phyloP scores from a whole-genome alignment of 148 eudicot genomes.

The Oxyria digyna region DNA sequence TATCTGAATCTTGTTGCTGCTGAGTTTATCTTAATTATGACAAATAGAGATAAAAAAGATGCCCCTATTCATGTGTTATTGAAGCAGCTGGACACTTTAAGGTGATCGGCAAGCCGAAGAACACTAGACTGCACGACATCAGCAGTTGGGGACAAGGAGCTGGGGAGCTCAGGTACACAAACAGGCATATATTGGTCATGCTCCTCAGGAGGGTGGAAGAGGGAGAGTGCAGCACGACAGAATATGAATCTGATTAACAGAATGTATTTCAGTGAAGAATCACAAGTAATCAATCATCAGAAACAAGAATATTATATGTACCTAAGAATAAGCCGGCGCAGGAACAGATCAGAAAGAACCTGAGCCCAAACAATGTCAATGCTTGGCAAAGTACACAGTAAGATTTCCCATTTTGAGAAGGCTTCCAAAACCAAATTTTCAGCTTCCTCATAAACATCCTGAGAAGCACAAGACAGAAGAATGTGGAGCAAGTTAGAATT shows the following conservation, averaged over 20 bases:
- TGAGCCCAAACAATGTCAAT: conserved; percentile 92
- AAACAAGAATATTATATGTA: conserved; percentile 8
- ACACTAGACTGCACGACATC: conserved; percentile 59
- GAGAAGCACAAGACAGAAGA: conserved; percentile 9
- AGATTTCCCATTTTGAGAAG: conserved; percentile 81
- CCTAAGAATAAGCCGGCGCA: conserved; percentile 92
- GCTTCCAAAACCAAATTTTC: conserved; percentile 58
- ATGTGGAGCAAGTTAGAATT: background rate
- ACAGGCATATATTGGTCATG: conserved; percentile 50
- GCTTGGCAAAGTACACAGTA: conserved; percentile 51
- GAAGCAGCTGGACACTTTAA: conserved; percentile 56
- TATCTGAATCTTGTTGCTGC: background rate
- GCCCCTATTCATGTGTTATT: background rate
- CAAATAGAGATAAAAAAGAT: background rate
- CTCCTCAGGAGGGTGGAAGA: conserved; percentile 42
- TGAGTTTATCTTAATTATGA: background rate
- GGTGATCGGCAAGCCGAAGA: conserved; percentile 54
- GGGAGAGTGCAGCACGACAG: conserved; percentile 72
- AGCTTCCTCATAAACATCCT: conserved; percentile 66
- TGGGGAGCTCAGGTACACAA: conserved; percentile 68
- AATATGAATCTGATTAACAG: conserved; percentile 59
- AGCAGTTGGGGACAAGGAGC: conserved; percentile 49
- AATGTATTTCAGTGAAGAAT: background rate
- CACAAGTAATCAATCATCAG: background rate
- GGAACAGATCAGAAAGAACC: conserved; percentile 72